A percentile compares a stretch with the other conserved stretches of the same genome.
phyloP scores from a whole-genome alignment of 129 eudicot genomes.

The Pittosporum tobira region DNA sequence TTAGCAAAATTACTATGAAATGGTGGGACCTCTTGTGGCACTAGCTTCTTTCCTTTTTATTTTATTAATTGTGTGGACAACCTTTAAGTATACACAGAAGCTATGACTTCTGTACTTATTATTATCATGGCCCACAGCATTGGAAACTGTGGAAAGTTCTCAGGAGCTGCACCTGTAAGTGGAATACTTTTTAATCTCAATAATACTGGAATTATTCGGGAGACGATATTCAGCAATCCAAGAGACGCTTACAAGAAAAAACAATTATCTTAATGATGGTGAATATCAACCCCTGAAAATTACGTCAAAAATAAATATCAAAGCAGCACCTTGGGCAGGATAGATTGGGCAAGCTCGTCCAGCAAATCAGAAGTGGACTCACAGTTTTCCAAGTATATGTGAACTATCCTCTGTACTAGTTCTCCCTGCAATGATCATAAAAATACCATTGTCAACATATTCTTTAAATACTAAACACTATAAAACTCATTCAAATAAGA shows the following conservation, averaged over 20 bases:
- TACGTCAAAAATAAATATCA: neutral
- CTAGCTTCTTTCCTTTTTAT: too few species aligned
- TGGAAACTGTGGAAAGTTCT: neutral
- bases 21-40: too few species aligned
- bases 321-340: conserved; percentile 68
- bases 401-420: conserved; percentile 56
- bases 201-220: neutral
- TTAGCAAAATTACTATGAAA: too few species aligned
- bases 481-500: conserved; percentile 2
- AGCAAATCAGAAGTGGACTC: conserved; percentile 46
- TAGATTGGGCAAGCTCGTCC: conserved; percentile 59
- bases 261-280: neutral
- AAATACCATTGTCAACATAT: conserved; percentile 9
- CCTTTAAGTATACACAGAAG: neutral
- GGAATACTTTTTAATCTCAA: neutral
- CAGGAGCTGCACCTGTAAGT: too few species aligned
- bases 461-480: neutral
- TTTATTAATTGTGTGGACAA: neutral
- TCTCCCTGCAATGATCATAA: conserved; percentile 47
- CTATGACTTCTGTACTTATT: neutral
- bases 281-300: neutral
- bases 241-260: neutral
- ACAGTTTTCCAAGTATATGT: conserved; percentile 61
- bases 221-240: neutral
- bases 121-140: neutral